A percentile compares a stretch with the other conserved stretches of the same genome.
These are phyloP conservation scores for Mycosphaerella sp. DNA, from an alignment of 2,329 filamentous ascomycete species.

Conservation along the genomic window DNA sequence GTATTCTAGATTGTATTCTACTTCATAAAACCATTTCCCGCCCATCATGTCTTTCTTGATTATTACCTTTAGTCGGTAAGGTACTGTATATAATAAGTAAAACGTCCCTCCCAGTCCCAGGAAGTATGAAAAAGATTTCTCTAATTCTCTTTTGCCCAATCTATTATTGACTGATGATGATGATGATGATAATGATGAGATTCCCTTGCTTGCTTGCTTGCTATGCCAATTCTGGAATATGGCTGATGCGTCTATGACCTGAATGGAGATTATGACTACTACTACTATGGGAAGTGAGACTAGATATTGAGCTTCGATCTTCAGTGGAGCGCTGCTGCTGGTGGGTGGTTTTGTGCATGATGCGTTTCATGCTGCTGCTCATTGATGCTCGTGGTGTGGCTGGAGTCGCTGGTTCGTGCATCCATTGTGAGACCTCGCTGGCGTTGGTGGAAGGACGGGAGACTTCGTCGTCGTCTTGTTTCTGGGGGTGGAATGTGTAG, in stretches of 20 bases:
- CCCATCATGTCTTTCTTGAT: too few species aligned
- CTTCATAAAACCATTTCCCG: too few species aligned
- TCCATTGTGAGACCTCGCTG: constrained; percentile 13
- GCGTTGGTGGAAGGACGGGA: constrained; percentile 11
- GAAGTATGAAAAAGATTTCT: too few species aligned
- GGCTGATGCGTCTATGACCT: constrained; percentile 9
- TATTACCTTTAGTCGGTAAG: too few species aligned
- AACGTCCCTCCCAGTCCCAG: too few species aligned
- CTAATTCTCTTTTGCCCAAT: too few species aligned
- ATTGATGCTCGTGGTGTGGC: constrained; percentile 8
- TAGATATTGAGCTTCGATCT: constrained; percentile 7
- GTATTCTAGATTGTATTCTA: too few species aligned
- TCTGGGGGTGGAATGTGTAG: constrained; percentile 10
- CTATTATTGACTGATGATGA: too few species aligned
- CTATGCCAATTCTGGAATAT: constrained; percentile 11
- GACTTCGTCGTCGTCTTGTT: constrained; percentile 2
- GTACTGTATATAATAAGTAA: too few species aligned
- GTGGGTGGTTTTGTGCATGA: constrained; percentile 5
- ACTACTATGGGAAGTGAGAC: constrained; percentile 3
- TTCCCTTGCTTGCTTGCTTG: too few species aligned
- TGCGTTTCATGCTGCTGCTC: constrained; percentile 10
- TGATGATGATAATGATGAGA: too few species aligned
- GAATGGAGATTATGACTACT: constrained; percentile 10
- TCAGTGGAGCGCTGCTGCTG: neutral
- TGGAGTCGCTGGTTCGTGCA: constrained; percentile 10